A percentile compares a stretch with the other conserved stretches of the same genome.
These are phyloP conservation scores for Pisolithus thermaeus DNA, from an alignment of 1,284 basidiomycete species.

Conservation along the genomic window DNA sequence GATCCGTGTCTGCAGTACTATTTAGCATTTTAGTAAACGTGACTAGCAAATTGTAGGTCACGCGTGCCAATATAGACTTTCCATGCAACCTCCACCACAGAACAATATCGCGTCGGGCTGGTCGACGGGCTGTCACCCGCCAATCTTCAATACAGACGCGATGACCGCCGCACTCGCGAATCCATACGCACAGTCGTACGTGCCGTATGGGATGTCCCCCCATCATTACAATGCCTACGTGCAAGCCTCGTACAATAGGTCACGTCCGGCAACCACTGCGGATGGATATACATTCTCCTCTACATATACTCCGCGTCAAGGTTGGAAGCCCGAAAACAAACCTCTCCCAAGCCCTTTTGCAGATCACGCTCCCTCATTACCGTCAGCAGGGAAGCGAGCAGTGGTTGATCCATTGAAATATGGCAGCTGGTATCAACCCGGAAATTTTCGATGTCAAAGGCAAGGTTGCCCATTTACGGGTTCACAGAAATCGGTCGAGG, in stretches of 20 bases:
- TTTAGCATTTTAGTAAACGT: neutral
- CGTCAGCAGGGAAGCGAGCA: constrained; percentile 4
- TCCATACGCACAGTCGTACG: constrained; percentile 33
- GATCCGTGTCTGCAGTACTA: constrained; percentile 6
- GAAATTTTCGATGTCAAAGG: constrained; percentile 57
- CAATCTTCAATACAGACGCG: constrained; percentile 16
- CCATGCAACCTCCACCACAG: too few relatives aligned
- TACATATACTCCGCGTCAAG: constrained; percentile 34
- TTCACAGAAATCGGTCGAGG: constrained; percentile 67
- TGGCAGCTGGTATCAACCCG: constrained; percentile 56
- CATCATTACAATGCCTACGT: constrained; percentile 62
- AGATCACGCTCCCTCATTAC: constrained; percentile 3
- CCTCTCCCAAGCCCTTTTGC: neutral
- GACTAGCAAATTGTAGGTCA: constrained; percentile 11
- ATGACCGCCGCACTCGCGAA: constrained; percentile 33
- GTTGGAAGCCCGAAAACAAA: constrained; percentile 7
- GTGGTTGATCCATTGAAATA: constrained; percentile 17
- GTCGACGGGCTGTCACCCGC: constrained; percentile 10
- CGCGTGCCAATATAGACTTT: constrained; percentile 12
- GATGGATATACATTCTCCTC: constrained; percentile 54
- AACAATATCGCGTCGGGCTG: too few relatives aligned
- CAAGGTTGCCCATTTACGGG: constrained; percentile 71
- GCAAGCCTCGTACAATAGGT: constrained; percentile 25
- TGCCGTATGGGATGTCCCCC: constrained; percentile 29
- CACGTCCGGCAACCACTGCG: constrained; percentile 34